Base-by-base conservation (phyloP, 495 filamentous ascomycete species). In the Thermothielavioides terrestris region DNA sequence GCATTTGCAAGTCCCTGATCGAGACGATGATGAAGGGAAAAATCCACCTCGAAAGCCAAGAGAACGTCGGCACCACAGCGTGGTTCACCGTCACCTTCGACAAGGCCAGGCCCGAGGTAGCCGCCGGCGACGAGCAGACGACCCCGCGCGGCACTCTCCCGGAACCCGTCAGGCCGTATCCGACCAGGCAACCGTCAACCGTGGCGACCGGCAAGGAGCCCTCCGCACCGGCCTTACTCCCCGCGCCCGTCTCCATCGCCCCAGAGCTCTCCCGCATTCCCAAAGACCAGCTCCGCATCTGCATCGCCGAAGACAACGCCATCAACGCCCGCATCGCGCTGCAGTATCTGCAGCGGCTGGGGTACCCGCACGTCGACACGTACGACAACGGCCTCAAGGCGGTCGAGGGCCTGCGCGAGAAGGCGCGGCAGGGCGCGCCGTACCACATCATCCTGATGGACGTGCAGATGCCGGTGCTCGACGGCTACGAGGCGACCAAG, bases 1-100 rank as follows among this genome's bases (percentile, higher is more conserved):
- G 85, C 59, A 95, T 95, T 54, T 95, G 89, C 77, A 95, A 94
- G 65, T 89, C 91, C 1, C 81, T 95, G 42, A 89, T 95, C 50
- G 86, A 94, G 68, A 88, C 87, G 45, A 91, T 94, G 56, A 85
- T 95, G 71, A 79, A 83, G 14, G 89, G 89, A 15, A 81, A 73
- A 23, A 92, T 95, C 53, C 81, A 80, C 68, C 76, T 95, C 6
- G 87, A 94, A 54, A 89, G 85, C 41, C 73, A 75, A 12, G 77
- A 85, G 5, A 84, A 82, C 22, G 70, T 77, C 18, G 89, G 89
- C 32, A 95, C 89, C 0, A 94, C 84, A 0, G 89, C 90, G 20
- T 89, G 78, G 35, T 95, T 95, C 70, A 84, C 82, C 2, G 68
- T 95, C 42, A 79, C 77, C 1, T 94, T 94, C 62, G 80, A 83